Evolutionary conservation across 1,284 basidiomycete species (phyloP).

Genomic region (Malassezia japonica): DNA sequence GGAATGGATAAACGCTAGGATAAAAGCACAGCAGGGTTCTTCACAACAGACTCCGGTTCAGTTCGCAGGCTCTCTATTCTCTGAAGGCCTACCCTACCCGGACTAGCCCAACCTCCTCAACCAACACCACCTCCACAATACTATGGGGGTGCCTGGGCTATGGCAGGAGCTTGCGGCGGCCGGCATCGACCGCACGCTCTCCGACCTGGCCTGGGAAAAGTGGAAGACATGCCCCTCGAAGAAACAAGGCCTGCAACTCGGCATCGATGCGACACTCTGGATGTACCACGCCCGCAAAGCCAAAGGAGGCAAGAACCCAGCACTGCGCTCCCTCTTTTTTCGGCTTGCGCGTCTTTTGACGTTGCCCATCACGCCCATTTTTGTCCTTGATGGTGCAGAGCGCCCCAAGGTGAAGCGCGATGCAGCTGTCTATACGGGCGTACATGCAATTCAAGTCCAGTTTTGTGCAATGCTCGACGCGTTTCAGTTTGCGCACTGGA

Average conservation of each 20-base stretch:
- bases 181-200: constrained; percentile 24
- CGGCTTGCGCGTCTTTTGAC: constrained; percentile 60
- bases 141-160: constrained; percentile 38
- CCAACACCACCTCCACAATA: constrained; percentile 3
- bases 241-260: constrained; percentile 21
- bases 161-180: constrained; percentile 30
- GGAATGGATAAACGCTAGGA: no score
- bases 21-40: no score
- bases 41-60: no score
- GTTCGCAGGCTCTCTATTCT: no score
- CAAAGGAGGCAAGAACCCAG: constrained; percentile 51
- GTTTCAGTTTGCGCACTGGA: constrained; percentile 61
- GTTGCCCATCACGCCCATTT: constrained; percentile 72
- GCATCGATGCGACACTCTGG: constrained; percentile 49
- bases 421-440: constrained; percentile 3
- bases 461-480: constrained; percentile 62
- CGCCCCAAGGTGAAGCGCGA: constrained; percentile 74
- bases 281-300: constrained; percentile 51
- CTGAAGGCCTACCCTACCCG: no score
- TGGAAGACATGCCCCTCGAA: constrained; percentile 14
- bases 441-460: constrained; percentile 17
- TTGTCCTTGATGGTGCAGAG: constrained; percentile 85
- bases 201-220: constrained; percentile 18
- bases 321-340: constrained; percentile 52
- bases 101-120: no score